Percentiles rank a stretch among this genome's conserved stretches.
phyloP scores from a whole-genome alignment of 345 rosid genomes.

The Camelina sativa region DNA sequence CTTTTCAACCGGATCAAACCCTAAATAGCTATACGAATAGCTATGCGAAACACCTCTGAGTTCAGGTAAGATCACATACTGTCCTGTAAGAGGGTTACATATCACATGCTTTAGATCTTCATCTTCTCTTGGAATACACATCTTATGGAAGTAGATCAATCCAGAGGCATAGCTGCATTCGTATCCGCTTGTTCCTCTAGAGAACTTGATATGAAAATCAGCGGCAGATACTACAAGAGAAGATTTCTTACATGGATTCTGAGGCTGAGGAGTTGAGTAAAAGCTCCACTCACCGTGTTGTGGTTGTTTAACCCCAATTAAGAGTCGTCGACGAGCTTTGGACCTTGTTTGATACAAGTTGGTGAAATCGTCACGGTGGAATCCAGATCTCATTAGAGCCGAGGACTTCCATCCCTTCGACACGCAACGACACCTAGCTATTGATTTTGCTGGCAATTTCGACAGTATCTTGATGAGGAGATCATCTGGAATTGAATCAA shows the following conservation, averaged over 20 bases:
- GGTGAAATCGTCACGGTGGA: no score
- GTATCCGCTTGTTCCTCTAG: fast-evolving
- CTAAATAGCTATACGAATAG: neutral
- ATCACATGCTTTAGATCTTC: neutral
- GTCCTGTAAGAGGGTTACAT: neutral
- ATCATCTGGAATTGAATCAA: no score
- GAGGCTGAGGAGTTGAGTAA: neutral
- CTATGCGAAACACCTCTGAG: no score
- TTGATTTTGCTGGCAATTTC: no score
- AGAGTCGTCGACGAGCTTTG: no score
- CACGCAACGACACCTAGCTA: no score
- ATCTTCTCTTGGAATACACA: neutral
- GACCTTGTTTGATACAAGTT: no score
- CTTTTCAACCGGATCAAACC: neutral
- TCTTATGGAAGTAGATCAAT: neutral
- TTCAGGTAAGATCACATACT: neutral
- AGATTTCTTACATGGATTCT: neutral
- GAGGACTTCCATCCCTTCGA: no score
- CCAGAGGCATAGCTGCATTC: neutral
- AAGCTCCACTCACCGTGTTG: neutral
- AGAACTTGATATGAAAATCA: neutral
- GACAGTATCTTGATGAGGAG: no score
- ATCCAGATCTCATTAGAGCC: no score
- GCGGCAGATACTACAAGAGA: neutral
- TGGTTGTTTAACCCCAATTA: no score